Conservation (phyloP, 2,329 filamentous ascomycete genomes). For the Clarireedia monteithiana region DNA sequence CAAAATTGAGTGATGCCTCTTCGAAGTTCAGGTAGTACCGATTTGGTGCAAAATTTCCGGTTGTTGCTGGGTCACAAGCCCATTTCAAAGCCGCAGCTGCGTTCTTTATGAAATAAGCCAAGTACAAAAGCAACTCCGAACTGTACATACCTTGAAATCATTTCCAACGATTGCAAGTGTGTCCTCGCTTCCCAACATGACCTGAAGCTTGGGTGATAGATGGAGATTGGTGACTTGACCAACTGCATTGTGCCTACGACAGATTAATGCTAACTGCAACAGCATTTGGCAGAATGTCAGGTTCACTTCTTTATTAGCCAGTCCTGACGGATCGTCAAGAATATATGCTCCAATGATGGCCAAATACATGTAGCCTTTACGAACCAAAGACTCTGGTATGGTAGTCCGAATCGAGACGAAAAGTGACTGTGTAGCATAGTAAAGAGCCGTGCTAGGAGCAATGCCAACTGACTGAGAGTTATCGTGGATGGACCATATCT, state of each 20-base stretch:
- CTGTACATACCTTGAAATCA: constrained; percentile 23
- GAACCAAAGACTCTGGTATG: constrained; percentile 19
- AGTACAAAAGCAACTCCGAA: background rate
- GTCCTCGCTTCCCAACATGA: constrained; percentile 9
- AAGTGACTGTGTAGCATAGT: constrained; percentile 20
- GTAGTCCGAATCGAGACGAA: constrained; percentile 15
- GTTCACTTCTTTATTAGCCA: constrained; percentile 13
- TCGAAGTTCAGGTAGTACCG: constrained; percentile 15
- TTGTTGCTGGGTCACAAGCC: constrained; percentile 12
- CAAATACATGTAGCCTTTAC: constrained; percentile 26
- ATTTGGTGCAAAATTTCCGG: background rate
- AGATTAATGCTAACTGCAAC: constrained; percentile 21
- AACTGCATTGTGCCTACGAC: constrained; percentile 19
- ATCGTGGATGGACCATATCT: constrained; percentile 10
- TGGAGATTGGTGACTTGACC: constrained; percentile 15
- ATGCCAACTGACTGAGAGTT: constrained; percentile 8
- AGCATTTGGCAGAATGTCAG: constrained; percentile 18
- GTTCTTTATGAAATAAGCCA: constrained; percentile 17
- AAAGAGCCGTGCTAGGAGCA: constrained; percentile 12
- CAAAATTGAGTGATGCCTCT: constrained; percentile 16
- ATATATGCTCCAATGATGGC: constrained; percentile 23
- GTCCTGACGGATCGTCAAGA: constrained; percentile 12
- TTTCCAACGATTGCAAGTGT: constrained; percentile 9
- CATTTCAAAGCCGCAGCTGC: constrained; percentile 15
- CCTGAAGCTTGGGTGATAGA: constrained; percentile 20